Evolutionary conservation across 441 rosid genomes (phyloP).

Genomic region (Populus hybrid): DNA sequence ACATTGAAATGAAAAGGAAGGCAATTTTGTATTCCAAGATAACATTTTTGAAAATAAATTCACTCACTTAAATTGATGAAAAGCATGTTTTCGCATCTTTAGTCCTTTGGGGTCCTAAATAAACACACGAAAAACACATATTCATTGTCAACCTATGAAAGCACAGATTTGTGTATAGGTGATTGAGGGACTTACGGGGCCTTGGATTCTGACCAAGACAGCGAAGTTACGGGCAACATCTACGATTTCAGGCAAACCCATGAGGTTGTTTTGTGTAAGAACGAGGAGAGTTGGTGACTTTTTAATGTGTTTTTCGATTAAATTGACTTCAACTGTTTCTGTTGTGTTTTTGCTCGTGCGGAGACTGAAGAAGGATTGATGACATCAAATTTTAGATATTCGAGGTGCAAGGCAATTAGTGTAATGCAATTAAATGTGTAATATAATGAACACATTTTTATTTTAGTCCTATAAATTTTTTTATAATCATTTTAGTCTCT

Average conservation of each 20-base stretch:
- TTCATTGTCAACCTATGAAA: neutral
- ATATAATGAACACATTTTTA: too few relatives aligned
- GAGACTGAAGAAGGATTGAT: neutral
- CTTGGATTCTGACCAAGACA: conserved; percentile 79
- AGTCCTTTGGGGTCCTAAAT: conserved; percentile 79
- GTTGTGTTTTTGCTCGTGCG: neutral
- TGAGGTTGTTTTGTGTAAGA: conserved; percentile 13
- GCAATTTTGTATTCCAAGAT: neutral
- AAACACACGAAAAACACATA: neutral
- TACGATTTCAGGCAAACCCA: conserved; percentile 57
- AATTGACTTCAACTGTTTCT: neutral
- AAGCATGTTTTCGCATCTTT: conserved; percentile 92
- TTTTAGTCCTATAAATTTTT: too few relatives aligned
- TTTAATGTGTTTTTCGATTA: neutral
- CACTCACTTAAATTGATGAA: conserved; percentile 75
- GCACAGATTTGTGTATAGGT: neutral
- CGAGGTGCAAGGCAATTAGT: neutral
- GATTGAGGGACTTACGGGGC: conserved; percentile 55
- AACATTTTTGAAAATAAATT: neutral
- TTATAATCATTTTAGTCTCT: too few relatives aligned
- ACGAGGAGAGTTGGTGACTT: neutral
- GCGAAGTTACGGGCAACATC: conserved; percentile 50
- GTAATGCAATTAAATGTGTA: too few relatives aligned
- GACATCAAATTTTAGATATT: neutral
- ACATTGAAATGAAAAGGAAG: neutral